Evolutionary conservation across 495 filamentous ascomycete genomes (phyloP), one percentile per base, ranked within the genome.

Genomic region (Oidiodendron maius): DNA sequence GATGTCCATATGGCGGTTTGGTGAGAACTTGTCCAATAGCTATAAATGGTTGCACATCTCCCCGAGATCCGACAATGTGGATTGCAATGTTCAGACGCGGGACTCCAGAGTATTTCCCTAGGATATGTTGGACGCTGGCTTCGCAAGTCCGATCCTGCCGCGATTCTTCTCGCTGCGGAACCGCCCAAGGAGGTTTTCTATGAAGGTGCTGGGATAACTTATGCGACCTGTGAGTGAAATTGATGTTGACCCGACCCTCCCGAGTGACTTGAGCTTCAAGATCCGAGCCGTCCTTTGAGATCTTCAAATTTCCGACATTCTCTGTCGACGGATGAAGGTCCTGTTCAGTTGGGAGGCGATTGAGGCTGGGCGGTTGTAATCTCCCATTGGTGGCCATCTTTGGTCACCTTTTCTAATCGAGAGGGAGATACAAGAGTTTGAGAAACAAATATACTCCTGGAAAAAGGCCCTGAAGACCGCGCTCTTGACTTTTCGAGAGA

Each of bases 31-130:
- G 74, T 0, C 82, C 85, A 3, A 88, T 66, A 15, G 81, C 75
- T 36, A 89, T 61, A 52, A 89, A 89, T 2, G 85, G 84, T 57
- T 90, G 85, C 0, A 86, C 82, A 58, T 89, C 86, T 2, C 86
- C 87, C 15, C 85, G 78, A 1, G 81, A 84, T 11, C 85, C 87
- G 21, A 90, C 80, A 8, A 91, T 81, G 58, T 87, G 84, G 50
- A 89, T 87, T 21, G 89, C 86, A 46, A 89, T 76, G 60, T 90
- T 88, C 30, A 89, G 64, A 42, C 56, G 50, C 2, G 70, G 70
- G 4, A 50, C 51, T 2, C 50, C 47, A 17, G 40, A 23, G 23
- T 40, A 60, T 18, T 30, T 50, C 2, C 46, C 46, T 6, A 56
- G 23, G 3, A 55, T 18, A 1, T 44, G 17, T 34, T 55, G 24